Conservation (phyloP, 2,329 filamentous ascomycete species). For the Trichoderma sp. region DNA sequence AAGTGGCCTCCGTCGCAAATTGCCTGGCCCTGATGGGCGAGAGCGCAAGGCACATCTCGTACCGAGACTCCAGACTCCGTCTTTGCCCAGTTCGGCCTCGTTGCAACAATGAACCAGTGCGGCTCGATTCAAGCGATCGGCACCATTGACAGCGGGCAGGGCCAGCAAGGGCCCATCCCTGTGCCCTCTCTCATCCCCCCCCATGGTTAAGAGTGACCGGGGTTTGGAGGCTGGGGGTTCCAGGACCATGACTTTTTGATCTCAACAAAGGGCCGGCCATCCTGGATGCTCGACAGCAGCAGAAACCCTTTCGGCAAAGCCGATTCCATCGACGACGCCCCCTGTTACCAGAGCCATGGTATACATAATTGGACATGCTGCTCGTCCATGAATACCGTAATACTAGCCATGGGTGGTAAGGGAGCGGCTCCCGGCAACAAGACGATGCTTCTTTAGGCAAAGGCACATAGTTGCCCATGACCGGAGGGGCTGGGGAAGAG, state of each 20-base stretch:
- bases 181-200: not conserved
- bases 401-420: slow-evolving; percentile 6
- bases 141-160: slow-evolving; percentile 26
- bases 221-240: not conserved
- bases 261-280: slow-evolving; percentile 7
- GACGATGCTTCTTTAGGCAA: slow-evolving; percentile 18
- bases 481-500: slow-evolving; percentile 1
- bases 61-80: slow-evolving; percentile 8
- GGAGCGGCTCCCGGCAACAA: slow-evolving; percentile 8
- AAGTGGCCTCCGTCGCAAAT: slow-evolving; percentile 26
- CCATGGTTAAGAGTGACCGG: slow-evolving; percentile 3
- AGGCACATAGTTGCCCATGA: slow-evolving; percentile 6
- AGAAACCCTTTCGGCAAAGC: slow-evolving; percentile 13
- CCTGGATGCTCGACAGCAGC: slow-evolving; percentile 4
- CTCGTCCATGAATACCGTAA: too few species aligned
- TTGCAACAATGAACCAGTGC: slow-evolving; percentile 19
- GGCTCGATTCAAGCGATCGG: slow-evolving; percentile 25
- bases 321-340: slow-evolving; percentile 15
- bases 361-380: not conserved
- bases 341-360: slow-evolving; percentile 8
- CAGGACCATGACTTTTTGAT: slow-evolving; percentile 1
- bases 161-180: slow-evolving; percentile 15
- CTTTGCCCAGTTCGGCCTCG: not conserved
- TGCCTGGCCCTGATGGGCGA: slow-evolving; percentile 12
- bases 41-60: not conserved